Evolutionary conservation across 2,329 filamentous ascomycete species (phyloP), one percentile per base, ranked within the genome.

Genomic region (Paracorniculantispora psalliotae): DNA sequence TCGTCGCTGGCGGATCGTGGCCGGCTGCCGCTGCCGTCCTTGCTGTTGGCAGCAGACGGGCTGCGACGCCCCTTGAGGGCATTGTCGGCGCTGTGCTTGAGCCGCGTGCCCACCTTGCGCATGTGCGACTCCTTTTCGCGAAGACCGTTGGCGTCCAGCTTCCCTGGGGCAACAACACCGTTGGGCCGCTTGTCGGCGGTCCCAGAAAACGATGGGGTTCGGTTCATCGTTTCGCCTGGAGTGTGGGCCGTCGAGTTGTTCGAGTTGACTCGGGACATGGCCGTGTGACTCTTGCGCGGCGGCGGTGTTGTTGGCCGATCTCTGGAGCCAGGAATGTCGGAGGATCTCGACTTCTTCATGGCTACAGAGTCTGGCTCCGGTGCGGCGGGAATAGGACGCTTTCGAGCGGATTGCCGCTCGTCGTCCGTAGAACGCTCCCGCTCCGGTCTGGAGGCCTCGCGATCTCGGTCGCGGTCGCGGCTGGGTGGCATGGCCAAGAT

Each of bases 191-290:
- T 68, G 15, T 73, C 71, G 15, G 41, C 50, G 35, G 41, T 28
- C 15, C 30, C 51, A 23, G 33, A 39, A 37, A 50, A 37, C 21
- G 59, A 57, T 9, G 49, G 52, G 6, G 71, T 72, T 41, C 65
- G 66, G 60, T 61, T 75, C 50, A 73, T 72, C 2, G 72, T 64
- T 8, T 78, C 77, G 21, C 79, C 78, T 0, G 82, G 81, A 0
- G 82, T 84, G 44, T 78, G 73, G 8, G 74, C 76, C 61, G 79
- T 73, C 0, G 81, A 84, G 65, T 79, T 81, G 67, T 70, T 81
- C 1, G 82, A 83, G 53, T 79, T 75, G 35, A 78, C 80, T 4
- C 81, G 78, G 5, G 77, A 80, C 80, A 83, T 83, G 58, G 79
- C 69, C 1, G 75, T 72, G 1, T 74, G 71, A 58, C 76, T 82